Evolutionary conservation across 345 rosid genomes (phyloP).

Genomic region (Sonneratia caseolaris): DNA sequence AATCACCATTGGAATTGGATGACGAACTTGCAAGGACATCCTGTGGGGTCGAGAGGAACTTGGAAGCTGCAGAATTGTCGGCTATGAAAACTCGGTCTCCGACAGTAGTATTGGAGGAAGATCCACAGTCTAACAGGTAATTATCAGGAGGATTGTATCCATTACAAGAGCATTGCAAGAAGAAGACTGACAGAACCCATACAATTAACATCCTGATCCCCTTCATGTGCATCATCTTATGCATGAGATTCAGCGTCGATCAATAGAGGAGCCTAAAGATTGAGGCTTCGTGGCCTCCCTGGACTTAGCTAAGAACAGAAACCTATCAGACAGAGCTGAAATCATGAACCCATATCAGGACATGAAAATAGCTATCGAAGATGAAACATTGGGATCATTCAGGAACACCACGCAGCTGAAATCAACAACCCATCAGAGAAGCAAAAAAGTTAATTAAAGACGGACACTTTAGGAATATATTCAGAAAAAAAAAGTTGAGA

Average conservation of each 20-base stretch:
- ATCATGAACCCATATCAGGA: background rate
- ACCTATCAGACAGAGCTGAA: background rate
- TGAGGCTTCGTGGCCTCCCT: background rate
- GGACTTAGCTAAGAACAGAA: background rate
- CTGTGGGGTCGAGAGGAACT: slow-evolving; percentile 35
- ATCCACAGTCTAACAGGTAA: slow-evolving; percentile 80
- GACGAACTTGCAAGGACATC: slow-evolving; percentile 36
- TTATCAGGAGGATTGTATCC: slow-evolving; percentile 60
- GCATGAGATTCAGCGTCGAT: background rate
- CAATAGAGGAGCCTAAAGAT: background rate
- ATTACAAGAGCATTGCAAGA: slow-evolving; percentile 27
- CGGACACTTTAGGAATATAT: background rate
- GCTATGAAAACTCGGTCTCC: slow-evolving; percentile 51
- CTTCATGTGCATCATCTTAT: background rate
- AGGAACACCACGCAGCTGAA: background rate
- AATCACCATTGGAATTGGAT: slow-evolving; percentile 25
- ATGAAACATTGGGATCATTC: background rate
- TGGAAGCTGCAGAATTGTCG: slow-evolving; percentile 44
- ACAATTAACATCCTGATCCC: slow-evolving; percentile 11
- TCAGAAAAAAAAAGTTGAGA: background rate
- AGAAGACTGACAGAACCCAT: slow-evolving; percentile 32
- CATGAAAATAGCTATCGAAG: background rate
- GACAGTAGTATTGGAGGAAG: slow-evolving; percentile 38
- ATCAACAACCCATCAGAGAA: background rate
- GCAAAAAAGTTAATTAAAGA: background rate